These are phyloP conservation scores for Flueggea neowawraea DNA, from an alignment of 441 rosid species.

Conservation along the genomic window DNA sequence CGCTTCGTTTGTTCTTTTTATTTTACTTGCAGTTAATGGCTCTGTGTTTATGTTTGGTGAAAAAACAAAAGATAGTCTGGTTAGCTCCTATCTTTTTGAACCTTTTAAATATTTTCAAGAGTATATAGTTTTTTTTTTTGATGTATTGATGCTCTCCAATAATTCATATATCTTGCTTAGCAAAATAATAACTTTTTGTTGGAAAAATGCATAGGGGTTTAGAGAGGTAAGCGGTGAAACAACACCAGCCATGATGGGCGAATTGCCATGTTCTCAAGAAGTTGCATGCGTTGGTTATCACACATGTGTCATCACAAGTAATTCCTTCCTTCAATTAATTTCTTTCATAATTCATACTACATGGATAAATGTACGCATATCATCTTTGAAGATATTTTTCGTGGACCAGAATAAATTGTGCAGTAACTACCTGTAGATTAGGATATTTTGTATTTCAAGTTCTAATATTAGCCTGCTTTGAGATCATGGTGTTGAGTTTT, in stretches of 20 bases:
- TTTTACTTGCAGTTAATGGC: slow-evolving; percentile 69
- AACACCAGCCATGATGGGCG: slow-evolving; percentile 49
- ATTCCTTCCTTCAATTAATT: slow-evolving; percentile 9
- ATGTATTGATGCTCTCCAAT: too few relatives aligned
- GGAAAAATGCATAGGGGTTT: slow-evolving; percentile 43
- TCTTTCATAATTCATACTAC: background rate
- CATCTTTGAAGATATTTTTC: too few relatives aligned
- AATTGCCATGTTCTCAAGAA: slow-evolving; percentile 65
- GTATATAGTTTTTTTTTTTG: too few relatives aligned
- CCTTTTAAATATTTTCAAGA: too few relatives aligned
- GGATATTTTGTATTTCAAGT: background rate
- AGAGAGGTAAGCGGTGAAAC: slow-evolving; percentile 52
- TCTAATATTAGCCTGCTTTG: background rate
- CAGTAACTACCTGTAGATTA: background rate
- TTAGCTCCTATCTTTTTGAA: slow-evolving; percentile 18
- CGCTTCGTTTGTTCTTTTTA: slow-evolving; percentile 3
- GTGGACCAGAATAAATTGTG: background rate
- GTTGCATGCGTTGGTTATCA: slow-evolving; percentile 97
- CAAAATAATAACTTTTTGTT: slow-evolving; percentile 7
- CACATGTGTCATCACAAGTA: slow-evolving; percentile 85
- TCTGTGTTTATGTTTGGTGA: slow-evolving; percentile 83
- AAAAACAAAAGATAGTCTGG: slow-evolving; percentile 48
- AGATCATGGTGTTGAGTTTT: background rate
- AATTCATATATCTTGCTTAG: background rate
- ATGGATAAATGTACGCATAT: too few relatives aligned